These are phyloP conservation scores for Claviceps purpurea DNA, from an alignment of 2,329 filamentous ascomycete species.

Conservation along the genomic window DNA sequence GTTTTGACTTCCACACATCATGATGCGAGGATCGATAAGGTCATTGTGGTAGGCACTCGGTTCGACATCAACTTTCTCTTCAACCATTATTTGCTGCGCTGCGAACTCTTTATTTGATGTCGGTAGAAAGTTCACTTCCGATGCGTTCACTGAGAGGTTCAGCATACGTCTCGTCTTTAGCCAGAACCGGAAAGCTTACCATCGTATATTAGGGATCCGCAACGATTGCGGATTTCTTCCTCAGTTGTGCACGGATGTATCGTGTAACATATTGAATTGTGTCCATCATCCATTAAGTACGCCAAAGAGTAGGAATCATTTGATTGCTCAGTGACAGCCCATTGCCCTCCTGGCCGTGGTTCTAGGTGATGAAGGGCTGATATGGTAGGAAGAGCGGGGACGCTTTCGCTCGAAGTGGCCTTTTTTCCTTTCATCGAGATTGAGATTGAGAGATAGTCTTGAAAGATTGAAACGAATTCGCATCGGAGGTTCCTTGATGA, in stretches of 20 bases:
- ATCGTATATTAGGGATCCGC: constrained; percentile 6
- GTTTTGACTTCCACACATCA: not conserved
- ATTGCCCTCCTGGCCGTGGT: constrained; percentile 8
- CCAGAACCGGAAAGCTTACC: constrained; percentile 1
- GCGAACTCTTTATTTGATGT: not conserved
- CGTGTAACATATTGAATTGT: constrained; percentile 3
- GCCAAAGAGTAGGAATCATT: constrained; percentile 4
- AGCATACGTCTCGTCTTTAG: not conserved
- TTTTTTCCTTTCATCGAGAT: not conserved
- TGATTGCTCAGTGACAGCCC: constrained; percentile 7
- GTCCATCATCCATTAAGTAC: constrained; percentile 5
- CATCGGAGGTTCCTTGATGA: no score
- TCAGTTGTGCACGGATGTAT: constrained; percentile 8
- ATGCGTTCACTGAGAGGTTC: not conserved
- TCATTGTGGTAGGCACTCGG: not conserved
- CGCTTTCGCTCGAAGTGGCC: not conserved
- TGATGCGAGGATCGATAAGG: not conserved
- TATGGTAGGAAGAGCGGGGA: constrained; percentile 4
- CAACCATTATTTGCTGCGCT: not conserved
- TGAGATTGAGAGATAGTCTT: not conserved
- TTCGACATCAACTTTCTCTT: not conserved
- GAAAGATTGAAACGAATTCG: not conserved
- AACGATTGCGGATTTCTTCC: constrained; percentile 5
- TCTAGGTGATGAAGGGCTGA: constrained; percentile 8
- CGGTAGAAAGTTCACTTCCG: not conserved